Evolutionary conservation across 2,329 filamentous ascomycete genomes (phyloP).

Genomic region (Aspergillus terreus): DNA sequence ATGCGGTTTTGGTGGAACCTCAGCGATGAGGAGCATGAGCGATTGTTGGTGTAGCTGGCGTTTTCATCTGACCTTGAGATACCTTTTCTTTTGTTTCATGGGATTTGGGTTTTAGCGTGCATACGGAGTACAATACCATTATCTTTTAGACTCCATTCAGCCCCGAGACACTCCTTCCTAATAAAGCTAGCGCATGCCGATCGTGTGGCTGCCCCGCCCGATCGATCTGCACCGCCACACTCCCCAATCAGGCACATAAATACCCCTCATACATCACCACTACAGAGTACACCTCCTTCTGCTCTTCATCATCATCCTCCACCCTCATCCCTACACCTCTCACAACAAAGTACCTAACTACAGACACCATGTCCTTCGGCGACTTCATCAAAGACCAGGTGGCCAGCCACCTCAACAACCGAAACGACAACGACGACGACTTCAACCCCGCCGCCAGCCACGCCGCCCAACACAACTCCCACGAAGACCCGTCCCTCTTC

Average conservation of each 20-base stretch:
- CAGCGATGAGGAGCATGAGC: conserved; percentile 32
- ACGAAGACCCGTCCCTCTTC: conserved; percentile 54
- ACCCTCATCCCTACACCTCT: background rate
- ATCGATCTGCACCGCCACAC: background rate
- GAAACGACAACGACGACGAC: conserved; percentile 1
- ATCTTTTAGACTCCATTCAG: background rate
- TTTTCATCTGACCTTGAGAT: background rate
- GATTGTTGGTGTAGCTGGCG: conserved; percentile 26
- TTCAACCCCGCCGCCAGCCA: conserved; percentile 36
- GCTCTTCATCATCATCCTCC: background rate
- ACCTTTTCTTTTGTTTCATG: background rate
- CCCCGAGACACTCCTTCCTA: background rate
- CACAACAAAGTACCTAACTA: background rate
- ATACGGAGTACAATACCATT: background rate
- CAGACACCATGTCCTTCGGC: conserved; percentile 21
- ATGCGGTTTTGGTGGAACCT: conserved; percentile 31
- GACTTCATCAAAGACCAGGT: conserved; percentile 13
- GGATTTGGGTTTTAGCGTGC: background rate
- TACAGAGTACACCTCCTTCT: background rate
- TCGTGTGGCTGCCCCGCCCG: background rate
- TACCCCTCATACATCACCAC: background rate
- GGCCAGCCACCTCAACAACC: background rate
- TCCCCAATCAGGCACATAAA: background rate
- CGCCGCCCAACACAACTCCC: conserved; percentile 53
- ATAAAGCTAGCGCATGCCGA: no score